Evolutionary conservation across 257 asterid species (phyloP).

Genomic region (Verbascum thapsus): DNA sequence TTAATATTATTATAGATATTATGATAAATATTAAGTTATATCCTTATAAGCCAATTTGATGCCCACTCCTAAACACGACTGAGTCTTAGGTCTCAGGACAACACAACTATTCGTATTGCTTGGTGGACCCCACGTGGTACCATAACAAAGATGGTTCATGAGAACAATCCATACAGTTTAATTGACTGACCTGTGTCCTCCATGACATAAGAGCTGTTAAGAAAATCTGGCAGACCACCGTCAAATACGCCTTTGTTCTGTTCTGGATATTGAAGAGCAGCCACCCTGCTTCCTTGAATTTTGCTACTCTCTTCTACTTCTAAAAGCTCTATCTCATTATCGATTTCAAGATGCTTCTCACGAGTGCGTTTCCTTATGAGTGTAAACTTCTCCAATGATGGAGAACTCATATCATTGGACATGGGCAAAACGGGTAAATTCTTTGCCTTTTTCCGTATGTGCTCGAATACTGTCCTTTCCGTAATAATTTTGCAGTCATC

Average conservation of each 20-base stretch:
- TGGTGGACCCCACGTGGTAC: no score
- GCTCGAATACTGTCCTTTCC: conserved; percentile 78
- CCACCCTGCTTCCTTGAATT: conserved; percentile 31
- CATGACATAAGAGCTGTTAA: conserved; percentile 32
- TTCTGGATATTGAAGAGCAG: conserved; percentile 31
- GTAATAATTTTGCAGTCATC: conserved; percentile 76
- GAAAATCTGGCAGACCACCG: conserved; percentile 27
- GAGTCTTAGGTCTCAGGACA: no score
- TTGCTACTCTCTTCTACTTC: conserved; percentile 41
- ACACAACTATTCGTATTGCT: no score
- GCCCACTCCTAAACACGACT: no score
- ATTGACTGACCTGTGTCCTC: conserved; percentile 48
- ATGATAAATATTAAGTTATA: no score
- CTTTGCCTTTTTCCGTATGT: conserved; percentile 79
- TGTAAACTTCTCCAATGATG: conserved; percentile 67
- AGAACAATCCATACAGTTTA: not conserved
- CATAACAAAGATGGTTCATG: no score
- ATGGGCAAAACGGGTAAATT: conserved; percentile 55
- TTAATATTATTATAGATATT: no score
- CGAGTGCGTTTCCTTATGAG: conserved; percentile 81
- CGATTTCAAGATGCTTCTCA: conserved; percentile 58
- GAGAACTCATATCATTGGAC: conserved; percentile 44
- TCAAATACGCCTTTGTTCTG: conserved; percentile 34
- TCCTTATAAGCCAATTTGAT: no score
- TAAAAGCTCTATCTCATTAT: conserved; percentile 40